Evolutionary conservation across 345 rosid genomes (phyloP).

Genomic region (Camelina neglecta): DNA sequence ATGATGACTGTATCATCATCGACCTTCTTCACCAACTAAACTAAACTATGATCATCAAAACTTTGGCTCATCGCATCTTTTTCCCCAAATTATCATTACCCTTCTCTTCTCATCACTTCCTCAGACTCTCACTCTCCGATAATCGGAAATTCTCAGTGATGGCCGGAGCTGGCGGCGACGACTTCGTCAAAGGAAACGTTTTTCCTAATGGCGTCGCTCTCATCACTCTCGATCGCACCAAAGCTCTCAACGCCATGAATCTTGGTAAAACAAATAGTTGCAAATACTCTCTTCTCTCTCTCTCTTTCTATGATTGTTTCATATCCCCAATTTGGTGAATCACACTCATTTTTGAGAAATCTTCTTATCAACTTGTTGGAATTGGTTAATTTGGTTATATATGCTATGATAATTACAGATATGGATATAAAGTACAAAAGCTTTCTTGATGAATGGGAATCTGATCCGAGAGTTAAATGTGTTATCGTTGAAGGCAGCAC

Average conservation of each 20-base stretch:
- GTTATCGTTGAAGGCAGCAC: slow-evolving; percentile 77
- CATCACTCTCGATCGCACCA: slow-evolving; percentile 92
- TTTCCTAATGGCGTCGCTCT: slow-evolving; percentile 86
- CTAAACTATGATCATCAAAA: slow-evolving; percentile 27
- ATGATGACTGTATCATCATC: too few relatives aligned
- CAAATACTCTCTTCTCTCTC: background rate
- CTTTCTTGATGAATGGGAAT: slow-evolving; percentile 89
- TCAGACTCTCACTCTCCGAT: slow-evolving; percentile 32
- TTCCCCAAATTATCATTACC: slow-evolving; percentile 5
- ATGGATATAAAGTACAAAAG: slow-evolving; percentile 80
- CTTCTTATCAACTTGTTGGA: background rate
- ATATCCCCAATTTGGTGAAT: background rate
- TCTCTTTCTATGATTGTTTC: background rate
- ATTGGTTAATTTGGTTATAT: background rate
- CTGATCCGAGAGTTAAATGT: slow-evolving; percentile 78
- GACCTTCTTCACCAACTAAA: background rate
- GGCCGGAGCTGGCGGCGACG: slow-evolving; percentile 57
- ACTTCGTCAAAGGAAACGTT: slow-evolving; percentile 75
- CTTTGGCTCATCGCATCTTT: slow-evolving; percentile 37
- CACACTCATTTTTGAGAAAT: too few relatives aligned
- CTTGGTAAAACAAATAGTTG: slow-evolving; percentile 49
- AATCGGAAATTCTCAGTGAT: slow-evolving; percentile 50
- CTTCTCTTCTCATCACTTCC: slow-evolving; percentile 8
- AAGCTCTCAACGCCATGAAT: slow-evolving; percentile 97
- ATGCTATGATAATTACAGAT: slow-evolving; percentile 46